Evolutionary conservation across 2,329 filamentous ascomycete genomes (phyloP), one percentile per base, ranked within the genome.

Genomic region (Xylaria sp.): DNA sequence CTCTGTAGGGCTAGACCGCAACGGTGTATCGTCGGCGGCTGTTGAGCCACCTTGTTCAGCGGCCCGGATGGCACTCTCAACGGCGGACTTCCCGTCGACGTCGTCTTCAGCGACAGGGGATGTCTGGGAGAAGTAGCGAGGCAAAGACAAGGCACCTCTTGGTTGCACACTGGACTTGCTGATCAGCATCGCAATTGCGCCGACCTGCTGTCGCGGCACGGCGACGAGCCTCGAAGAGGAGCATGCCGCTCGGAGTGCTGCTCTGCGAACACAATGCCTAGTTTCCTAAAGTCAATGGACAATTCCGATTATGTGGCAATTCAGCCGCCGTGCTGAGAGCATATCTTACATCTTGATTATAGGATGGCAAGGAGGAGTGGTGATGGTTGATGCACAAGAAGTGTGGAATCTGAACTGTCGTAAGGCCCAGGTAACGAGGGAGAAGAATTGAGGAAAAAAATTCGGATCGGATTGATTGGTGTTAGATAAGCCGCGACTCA

Each of bases 231-330:
- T 70, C 31, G 76, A 69, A 44, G 76, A 76, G 61, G 76, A 76
- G 72, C 74, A 76, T 69, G 73, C 76, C 69, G 78, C 77, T 65
- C 77, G 72, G 46, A 77, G 72, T 66, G 76, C 78, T 59, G 76
- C 77, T 67, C 78, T 78, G 61, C 78, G 77, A 72, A 79, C 66
- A 28, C 75, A 76, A 73, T 78, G 74, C 78, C 78, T 80, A 63
- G 63, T 56, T 56, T 61, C 37, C 13, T 50, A 62, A 39, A 31
- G 59, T 77, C 55, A 77, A 63, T 64, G n/a, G 44, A 6, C 52
- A 8, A 10, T 10, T 18, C 18, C 31, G 28, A 34, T 7, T 7
- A 34, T 31, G 20, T 1, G 15, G 1, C n/a, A n/a, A 55, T 20
- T 31, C 12, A n/a, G 25, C n/a, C n/a, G 31, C n/a, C n/a, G 31